Evolutionary conservation across 2,329 filamentous ascomycete species (phyloP).

Genomic region (Camillea tinctor): DNA sequence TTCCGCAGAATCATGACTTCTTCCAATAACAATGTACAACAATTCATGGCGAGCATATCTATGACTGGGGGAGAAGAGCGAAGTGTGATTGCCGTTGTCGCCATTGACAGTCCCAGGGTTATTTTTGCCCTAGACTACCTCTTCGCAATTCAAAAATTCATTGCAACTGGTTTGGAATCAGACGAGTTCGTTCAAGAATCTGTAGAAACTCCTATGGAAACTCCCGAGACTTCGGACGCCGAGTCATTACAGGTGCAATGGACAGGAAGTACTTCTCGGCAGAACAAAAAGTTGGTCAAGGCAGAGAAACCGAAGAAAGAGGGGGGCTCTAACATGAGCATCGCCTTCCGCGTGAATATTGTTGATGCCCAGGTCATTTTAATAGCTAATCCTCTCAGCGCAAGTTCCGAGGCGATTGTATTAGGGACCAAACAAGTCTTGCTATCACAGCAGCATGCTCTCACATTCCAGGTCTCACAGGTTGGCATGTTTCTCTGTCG

Average conservation of each 20-base stretch:
- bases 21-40: conserved; percentile 90
- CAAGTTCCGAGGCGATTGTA: conserved; percentile 93
- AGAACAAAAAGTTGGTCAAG: conserved; percentile 22
- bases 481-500: conserved; percentile 98
- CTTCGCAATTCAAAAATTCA: conserved; percentile 82
- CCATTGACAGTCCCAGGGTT: conserved; percentile 88
- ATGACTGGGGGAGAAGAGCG: conserved; percentile 83
- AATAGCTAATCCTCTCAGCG: conserved; percentile 88
- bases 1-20: conserved; percentile 98
- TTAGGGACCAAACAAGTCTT: conserved; percentile 91
- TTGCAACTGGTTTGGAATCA: conserved; percentile 67
- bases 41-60: conserved; percentile 96
- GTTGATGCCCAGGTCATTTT: conserved; percentile 96
- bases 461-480: conserved; percentile 90
- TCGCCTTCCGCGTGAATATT: conserved; percentile 89
- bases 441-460: conserved; percentile 87
- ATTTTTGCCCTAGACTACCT: conserved; percentile 97
- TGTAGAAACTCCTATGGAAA: conserved; percentile 54
- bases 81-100: conserved; percentile 85
- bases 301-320: conserved; percentile 16
- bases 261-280: conserved; percentile 37
- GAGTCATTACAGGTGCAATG: conserved; percentile 54
- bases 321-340: conserved; percentile 57
- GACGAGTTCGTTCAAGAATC: conserved; percentile 57
- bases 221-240: conserved; percentile 57